These are phyloP conservation scores for Saccharomycopsis fodiens DNA, from an alignment of 805 yeast species.

Conservation along the genomic window DNA sequence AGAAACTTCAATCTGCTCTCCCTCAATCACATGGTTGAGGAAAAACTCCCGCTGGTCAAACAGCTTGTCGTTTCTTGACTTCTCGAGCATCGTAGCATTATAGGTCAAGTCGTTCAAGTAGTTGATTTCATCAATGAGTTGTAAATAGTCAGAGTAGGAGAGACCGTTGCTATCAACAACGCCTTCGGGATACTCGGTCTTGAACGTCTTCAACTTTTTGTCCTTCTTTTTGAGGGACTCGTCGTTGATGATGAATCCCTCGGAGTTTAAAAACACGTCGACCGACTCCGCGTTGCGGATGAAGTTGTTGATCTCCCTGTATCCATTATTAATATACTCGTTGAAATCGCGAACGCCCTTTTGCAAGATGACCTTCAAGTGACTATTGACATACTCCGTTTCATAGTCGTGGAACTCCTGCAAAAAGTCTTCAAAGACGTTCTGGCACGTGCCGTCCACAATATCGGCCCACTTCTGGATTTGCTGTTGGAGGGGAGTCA, in stretches of 20 bases:
- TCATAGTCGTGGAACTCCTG: conserved; percentile 12
- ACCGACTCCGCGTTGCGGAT: conserved; percentile 34
- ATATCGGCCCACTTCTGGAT: conserved; percentile 13
- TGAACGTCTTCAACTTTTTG: conserved; percentile 26
- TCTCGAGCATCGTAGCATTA: conserved; percentile 13
- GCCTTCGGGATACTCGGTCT: conserved; percentile 11
- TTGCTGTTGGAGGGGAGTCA: conserved; percentile 13
- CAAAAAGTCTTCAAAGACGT: conserved; percentile 15
- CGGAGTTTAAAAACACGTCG: conserved; percentile 20
- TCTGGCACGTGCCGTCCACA: conserved; percentile 13
- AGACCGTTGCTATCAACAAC: conserved; percentile 13
- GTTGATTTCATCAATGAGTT: conserved; percentile 13
- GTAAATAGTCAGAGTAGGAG: conserved; percentile 2
- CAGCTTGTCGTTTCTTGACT: conserved; percentile 8
- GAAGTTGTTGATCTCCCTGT: conserved; percentile 26
- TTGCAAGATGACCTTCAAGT: conserved; percentile 11
- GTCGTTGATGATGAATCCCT: conserved; percentile 18
- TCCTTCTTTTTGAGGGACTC: conserved; percentile 24
- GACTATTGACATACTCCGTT: conserved; percentile 10
- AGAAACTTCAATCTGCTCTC: conserved; percentile 12
- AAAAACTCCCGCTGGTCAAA: conserved; percentile 13
- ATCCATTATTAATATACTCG: conserved; percentile 21
- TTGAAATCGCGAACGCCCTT: conserved; percentile 10
- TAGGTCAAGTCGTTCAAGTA: conserved; percentile 18
- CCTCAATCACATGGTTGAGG: conserved; percentile 12